Evolutionary conservation across 2,329 filamentous ascomycete species (phyloP).

Genomic region (Uncinocarpus reesii): DNA sequence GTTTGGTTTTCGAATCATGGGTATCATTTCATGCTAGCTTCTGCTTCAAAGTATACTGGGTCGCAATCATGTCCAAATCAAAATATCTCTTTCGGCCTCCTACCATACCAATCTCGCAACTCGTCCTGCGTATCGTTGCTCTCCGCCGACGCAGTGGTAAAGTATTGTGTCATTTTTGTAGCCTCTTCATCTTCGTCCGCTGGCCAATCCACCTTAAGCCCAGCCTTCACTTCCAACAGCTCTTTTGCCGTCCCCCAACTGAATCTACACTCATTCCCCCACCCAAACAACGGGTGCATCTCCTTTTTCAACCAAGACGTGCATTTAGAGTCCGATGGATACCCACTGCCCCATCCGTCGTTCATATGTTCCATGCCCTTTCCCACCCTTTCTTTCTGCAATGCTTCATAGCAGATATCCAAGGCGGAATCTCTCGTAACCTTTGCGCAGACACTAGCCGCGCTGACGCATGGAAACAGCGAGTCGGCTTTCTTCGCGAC

Average conservation of each 20-base stretch:
- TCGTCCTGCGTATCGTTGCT: conserved; percentile 52
- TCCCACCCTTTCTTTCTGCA: conserved; percentile 32
- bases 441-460: conserved; percentile 89
- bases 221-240: conserved; percentile 67
- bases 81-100: conserved; percentile 59
- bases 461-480: conserved; percentile 83
- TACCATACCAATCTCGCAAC: conserved; percentile 71
- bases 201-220: conserved; percentile 75
- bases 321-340: conserved; percentile 77
- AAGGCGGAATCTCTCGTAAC: conserved; percentile 86
- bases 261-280: conserved; percentile 85
- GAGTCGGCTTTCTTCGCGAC: conserved; percentile 89
- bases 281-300: conserved; percentile 90
- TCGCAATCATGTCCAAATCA: conserved; percentile 31
- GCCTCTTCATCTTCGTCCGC: conserved; percentile 58
- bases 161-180: conserved; percentile 63
- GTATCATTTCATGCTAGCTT: not conserved
- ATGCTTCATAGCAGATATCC: conserved; percentile 60
- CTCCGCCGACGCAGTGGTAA: conserved; percentile 37
- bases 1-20: not conserved
- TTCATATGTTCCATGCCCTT: conserved; percentile 26
- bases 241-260: conserved; percentile 95
- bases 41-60: not conserved
- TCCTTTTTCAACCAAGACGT: conserved; percentile 70
- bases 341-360: conserved; percentile 76